These are phyloP conservation scores for Fistulinella prunicolor DNA, from an alignment of 768 basidiomycete genomes.

Conservation along the genomic window DNA sequence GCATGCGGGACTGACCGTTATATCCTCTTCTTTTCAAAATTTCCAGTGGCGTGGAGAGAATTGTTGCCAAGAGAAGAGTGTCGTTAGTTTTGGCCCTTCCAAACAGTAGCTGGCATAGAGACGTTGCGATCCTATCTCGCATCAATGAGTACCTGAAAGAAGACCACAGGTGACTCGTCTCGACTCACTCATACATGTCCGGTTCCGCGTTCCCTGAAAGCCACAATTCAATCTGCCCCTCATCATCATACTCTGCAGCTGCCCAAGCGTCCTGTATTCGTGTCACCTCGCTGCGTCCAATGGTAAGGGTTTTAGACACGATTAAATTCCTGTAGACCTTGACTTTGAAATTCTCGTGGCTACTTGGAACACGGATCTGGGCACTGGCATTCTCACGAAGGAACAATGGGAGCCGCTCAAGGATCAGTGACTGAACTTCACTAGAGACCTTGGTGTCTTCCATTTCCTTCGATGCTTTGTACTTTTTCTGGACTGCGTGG, in stretches of 20 bases:
- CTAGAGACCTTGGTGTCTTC: no score
- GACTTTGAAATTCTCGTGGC: slow-evolving; percentile 82
- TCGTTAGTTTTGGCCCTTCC: slow-evolving; percentile 81
- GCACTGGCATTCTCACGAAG: no score
- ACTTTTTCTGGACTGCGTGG: slow-evolving; percentile 72
- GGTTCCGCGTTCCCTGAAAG: slow-evolving; percentile 70
- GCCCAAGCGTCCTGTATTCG: slow-evolving; percentile 72
- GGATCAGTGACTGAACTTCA: slow-evolving; percentile 60
- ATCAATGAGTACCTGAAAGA: neutral
- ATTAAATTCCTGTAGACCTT: slow-evolving; percentile 62
- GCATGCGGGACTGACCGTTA: slow-evolving; percentile 52
- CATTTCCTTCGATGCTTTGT: no score
- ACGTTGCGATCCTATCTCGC: slow-evolving; percentile 68
- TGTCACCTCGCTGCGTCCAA: slow-evolving; percentile 47
- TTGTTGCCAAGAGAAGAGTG: slow-evolving; percentile 86
- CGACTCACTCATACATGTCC: slow-evolving; percentile 94
- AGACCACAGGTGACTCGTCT: no score
- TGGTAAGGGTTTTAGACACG: slow-evolving; percentile 58
- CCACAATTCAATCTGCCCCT: slow-evolving; percentile 71
- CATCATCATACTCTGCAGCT: slow-evolving; percentile 51
- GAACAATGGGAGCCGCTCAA: slow-evolving; percentile 88
- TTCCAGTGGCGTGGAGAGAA: slow-evolving; percentile 85
- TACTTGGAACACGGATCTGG: no score
- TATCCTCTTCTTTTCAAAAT: slow-evolving; percentile 82
- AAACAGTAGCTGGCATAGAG: slow-evolving; percentile 77